These are phyloP conservation scores for Candida sanyaensis DNA, from an alignment of 1,139 yeast genomes.

Conservation along the genomic window DNA sequence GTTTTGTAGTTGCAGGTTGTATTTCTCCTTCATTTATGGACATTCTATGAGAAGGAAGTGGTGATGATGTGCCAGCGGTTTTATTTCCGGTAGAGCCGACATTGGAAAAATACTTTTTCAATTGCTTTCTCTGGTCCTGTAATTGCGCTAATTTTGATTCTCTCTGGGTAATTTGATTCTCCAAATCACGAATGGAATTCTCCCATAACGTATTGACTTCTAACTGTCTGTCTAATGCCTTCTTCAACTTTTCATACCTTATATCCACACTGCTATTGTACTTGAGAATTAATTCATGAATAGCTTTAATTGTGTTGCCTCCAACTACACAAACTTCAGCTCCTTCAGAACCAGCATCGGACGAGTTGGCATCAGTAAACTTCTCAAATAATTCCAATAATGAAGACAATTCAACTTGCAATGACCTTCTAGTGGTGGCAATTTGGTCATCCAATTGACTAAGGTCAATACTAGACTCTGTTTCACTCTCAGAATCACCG, in stretches of 20 bases:
- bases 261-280: constrained; percentile 40
- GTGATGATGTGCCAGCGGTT: constrained; percentile 13
- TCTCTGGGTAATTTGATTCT: constrained; percentile 74
- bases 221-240: constrained; percentile 68
- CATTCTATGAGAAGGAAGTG: constrained; percentile 7
- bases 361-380: constrained; percentile 15
- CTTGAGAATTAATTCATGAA: constrained; percentile 46
- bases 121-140: constrained; percentile 68
- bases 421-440: constrained; percentile 53
- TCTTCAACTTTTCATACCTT: constrained; percentile 49
- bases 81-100: constrained; percentile 14
- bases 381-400: constrained; percentile 56
- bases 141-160: constrained; percentile 72
- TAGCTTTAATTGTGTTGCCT: constrained; percentile 40
- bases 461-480: constrained; percentile 25
- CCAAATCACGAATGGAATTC: constrained; percentile 79
- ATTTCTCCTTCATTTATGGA: neutral
- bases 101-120: constrained; percentile 55
- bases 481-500: constrained; percentile 35
- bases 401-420: constrained; percentile 60
- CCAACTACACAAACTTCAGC: constrained; percentile 40
- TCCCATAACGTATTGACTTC: constrained; percentile 92
- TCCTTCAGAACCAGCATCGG: constrained; percentile 14
- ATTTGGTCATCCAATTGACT: constrained; percentile 32
- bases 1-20: neutral